Base-by-base conservation (phyloP, 345 rosid species). In the Odontarrhena argentea region DNA sequence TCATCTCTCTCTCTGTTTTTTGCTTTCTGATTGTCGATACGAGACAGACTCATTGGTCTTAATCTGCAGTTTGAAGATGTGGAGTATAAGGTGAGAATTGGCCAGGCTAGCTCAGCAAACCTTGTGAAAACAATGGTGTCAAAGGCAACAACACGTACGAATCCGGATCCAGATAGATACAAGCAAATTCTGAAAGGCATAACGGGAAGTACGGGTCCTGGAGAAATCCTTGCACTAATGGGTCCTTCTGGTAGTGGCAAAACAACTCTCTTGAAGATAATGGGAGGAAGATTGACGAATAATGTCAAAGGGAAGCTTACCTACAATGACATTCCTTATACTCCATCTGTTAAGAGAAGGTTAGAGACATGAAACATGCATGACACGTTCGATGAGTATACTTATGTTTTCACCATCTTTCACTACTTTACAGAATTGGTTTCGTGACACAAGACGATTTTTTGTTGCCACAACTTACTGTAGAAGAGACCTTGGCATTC, bases 171-270 rank as follows among this genome's bases (percentile, higher is more conserved):
- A 56, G 86, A 83, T 34, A 86, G 78, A 26, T 83, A 85, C 86
- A 94, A 88, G 80, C 83, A 82, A 25, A 88, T 94, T 63, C 68
- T 94, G 43, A 87, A 87, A 65, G 99, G 97, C 11, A 83, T 94
- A 32, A 87, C 96, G 15, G 96, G 99, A 55, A 82, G 97, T 74
- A 80, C 89, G 0, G 87, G 96, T 65, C 94, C 99, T 3, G 99
- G 93, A 6, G 93, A 94, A 72, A 87, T 94, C 56, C 93, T 94
- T 36, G 97, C 96, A 24, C 41, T 88, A 7, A 94, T 94, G 99
- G 99, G 97, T 73, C 97, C 99, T 83, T 88, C 99, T 4, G 99
- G 99, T 25, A 94, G 97, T 65, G 99, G 97, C 9, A 94, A 94
- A 74, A 94, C 99, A 69, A 91, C 96, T 49, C 74, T 94, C 67